A percentile compares a stretch with the other conserved stretches of the same genome.
Conservation (phyloP, 257 asterid genomes). For the Ilex aquifolium region DNA sequence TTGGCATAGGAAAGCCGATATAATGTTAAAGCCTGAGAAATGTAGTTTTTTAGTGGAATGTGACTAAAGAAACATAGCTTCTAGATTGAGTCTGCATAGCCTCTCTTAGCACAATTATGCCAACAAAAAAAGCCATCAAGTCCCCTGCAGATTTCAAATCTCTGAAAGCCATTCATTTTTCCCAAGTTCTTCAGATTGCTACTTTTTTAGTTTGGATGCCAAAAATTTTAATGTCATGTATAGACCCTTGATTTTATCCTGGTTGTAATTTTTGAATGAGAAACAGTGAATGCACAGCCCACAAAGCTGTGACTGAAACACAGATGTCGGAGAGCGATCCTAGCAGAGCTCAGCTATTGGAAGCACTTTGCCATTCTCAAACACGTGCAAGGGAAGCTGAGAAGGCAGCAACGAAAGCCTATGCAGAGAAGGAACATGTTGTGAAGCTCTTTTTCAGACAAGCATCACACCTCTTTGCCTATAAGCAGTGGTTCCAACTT, state of each 20-base stretch:
- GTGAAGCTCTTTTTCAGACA: constrained; percentile 66
- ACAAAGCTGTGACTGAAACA: constrained; percentile 18
- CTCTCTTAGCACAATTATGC: too few species aligned
- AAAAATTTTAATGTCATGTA: too few species aligned
- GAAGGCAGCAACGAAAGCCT: constrained; percentile 59
- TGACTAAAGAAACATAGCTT: too few species aligned
- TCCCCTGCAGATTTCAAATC: too few species aligned
- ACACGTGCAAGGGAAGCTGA: constrained; percentile 97
- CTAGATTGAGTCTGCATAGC: too few species aligned
- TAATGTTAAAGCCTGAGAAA: too few species aligned
- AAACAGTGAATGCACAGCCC: constrained; percentile 32
- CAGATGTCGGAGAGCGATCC: constrained; percentile 18
- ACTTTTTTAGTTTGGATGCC: too few species aligned
- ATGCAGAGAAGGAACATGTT: constrained; percentile 63
- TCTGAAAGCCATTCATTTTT: too few species aligned
- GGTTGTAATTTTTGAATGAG: not conserved
- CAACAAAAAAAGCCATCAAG: too few species aligned
- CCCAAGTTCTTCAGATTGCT: too few species aligned
- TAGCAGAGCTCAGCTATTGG: constrained; percentile 51
- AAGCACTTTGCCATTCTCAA: constrained; percentile 85
- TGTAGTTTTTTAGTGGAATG: too few species aligned
- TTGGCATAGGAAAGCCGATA: too few species aligned
- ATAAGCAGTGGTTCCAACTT: constrained; percentile 81
- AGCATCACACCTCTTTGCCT: constrained; percentile 86
- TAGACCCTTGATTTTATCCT: not conserved